Percentiles rank a stretch among this genome's conserved stretches.
phyloP scores from a whole-genome alignment of 73 alveolate genomes.

The Tetrahymena elliotti region DNA sequence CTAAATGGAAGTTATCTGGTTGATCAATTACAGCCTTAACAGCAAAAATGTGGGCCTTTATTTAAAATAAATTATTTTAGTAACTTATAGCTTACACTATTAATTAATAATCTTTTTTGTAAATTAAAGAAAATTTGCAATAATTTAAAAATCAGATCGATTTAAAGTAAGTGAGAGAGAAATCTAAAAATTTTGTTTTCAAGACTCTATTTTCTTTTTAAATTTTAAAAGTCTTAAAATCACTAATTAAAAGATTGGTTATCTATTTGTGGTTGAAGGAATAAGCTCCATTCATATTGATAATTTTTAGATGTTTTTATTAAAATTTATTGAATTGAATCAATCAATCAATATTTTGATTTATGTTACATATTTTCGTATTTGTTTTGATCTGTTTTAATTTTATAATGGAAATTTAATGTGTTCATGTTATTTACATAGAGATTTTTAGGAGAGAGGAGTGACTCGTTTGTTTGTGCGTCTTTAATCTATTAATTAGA shows the following conservation, averaged over 20 bases:
- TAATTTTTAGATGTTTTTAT: too few species aligned
- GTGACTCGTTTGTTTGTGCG: conserved; percentile 26
- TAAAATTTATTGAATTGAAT: too few species aligned
- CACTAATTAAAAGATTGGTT: too few species aligned
- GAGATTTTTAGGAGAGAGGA: conserved; percentile 35
- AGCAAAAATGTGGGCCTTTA: conserved; percentile 20
- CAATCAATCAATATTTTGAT: not conserved
- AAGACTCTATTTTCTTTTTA: too few species aligned
- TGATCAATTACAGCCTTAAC: conserved; percentile 15
- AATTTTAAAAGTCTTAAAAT: too few species aligned
- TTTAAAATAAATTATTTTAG: not conserved
- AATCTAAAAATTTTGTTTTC: too few species aligned
- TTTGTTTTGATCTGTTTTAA: not conserved
- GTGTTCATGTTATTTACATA: not conserved
- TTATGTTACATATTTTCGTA: too few species aligned
- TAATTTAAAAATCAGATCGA: not conserved
- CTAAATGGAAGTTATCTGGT: conserved; percentile 1
- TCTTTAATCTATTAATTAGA: conserved; percentile 25
- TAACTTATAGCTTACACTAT: not conserved
- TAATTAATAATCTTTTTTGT: not conserved
- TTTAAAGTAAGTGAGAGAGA: too few species aligned
- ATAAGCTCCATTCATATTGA: too few species aligned
- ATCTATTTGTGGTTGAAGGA: too few species aligned
- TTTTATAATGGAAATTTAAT: too few species aligned
- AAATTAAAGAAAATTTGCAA: not conserved